Evolutionary conservation across 306 rosid genomes (phyloP).

Genomic region (Mimosa pudica): DNA sequence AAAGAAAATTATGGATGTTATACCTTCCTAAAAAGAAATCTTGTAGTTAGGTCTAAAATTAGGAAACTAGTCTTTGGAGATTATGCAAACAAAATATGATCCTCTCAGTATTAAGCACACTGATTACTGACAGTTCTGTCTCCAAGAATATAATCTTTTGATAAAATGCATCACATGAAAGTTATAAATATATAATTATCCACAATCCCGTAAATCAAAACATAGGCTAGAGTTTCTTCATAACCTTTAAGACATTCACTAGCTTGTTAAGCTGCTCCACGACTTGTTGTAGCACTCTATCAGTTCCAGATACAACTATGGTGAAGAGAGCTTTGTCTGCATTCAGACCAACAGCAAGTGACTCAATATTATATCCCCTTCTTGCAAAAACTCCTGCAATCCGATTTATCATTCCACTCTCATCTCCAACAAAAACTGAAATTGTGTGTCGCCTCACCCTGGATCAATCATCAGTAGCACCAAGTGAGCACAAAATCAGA

Average conservation of each 20-base stretch:
- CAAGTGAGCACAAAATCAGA: slow-evolving; percentile 19
- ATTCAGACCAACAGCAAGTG: slow-evolving; percentile 82
- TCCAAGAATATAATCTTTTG: background rate
- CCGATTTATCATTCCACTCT: slow-evolving; percentile 85
- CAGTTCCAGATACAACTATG: slow-evolving; percentile 72
- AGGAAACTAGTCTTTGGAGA: background rate
- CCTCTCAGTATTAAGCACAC: background rate
- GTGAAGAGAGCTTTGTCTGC: slow-evolving; percentile 78
- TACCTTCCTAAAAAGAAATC: background rate
- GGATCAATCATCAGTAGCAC: slow-evolving; percentile 4
- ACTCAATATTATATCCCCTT: slow-evolving; percentile 81
- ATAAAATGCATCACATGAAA: background rate
- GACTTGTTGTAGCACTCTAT: slow-evolving; percentile 63
- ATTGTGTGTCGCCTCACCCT: slow-evolving; percentile 75
- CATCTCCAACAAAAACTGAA: slow-evolving; percentile 86
- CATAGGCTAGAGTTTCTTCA: background rate
- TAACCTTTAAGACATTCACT: slow-evolving; percentile 69
- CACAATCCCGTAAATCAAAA: background rate
- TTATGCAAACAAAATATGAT: background rate
- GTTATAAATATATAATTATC: background rate
- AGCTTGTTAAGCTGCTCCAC: slow-evolving; percentile 81
- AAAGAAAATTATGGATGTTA: background rate
- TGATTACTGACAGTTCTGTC: background rate
- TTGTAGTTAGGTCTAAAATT: background rate
- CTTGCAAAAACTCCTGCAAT: slow-evolving; percentile 82